Evolutionary conservation across 495 filamentous ascomycete species (phyloP), one percentile per base, ranked within the genome.

Genomic region (Penicillium antarcticum): DNA sequence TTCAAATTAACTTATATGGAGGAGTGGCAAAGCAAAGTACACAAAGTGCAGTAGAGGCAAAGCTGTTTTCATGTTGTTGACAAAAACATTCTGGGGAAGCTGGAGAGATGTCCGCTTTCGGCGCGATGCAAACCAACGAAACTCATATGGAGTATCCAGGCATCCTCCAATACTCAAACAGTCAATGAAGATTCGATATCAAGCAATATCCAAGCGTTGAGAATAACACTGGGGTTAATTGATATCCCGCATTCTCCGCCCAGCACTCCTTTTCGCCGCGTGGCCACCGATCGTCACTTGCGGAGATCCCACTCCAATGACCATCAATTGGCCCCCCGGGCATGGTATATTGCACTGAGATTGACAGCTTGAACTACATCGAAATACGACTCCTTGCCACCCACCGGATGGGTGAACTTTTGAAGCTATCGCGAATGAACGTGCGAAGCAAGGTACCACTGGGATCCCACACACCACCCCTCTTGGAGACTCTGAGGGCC

Each of bases 221-320:
- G 26, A 8, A 8, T 7, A 29, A 29, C 41, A 19, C 19, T 33
- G 40, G 18, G 33, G 21, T 21, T 18, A 38, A 38, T 47, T 47
- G 47, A 40, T n/a, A n/a, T 29, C 52, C 55, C 53, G 46, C 56
- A 51, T 46, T 56, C 40, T 58, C 60, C 58, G 44, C 61, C 58
- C 37, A 45, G 46, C 55, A 52, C 57, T 58, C 52, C 52, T 58
- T 62, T 61, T 35, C 44, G 42, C 56, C 61, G 51, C 48, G 57
- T 57, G 61, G 56, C 42, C 51, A 47, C 48, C 51, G 58, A 62
- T 56, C 61, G 51, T 61, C 55, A 58, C 44, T 45, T 52, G 53
- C 51, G 53, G 61, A 63, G 58, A 60, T 52, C 49, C 7, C 52
- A 52, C 49, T 59, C 46, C 52, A 52, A 64, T 61, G 61, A 56